Evolutionary conservation across 1,284 basidiomycete genomes (phyloP).

Genomic region (Hortiboletus rubellus): DNA sequence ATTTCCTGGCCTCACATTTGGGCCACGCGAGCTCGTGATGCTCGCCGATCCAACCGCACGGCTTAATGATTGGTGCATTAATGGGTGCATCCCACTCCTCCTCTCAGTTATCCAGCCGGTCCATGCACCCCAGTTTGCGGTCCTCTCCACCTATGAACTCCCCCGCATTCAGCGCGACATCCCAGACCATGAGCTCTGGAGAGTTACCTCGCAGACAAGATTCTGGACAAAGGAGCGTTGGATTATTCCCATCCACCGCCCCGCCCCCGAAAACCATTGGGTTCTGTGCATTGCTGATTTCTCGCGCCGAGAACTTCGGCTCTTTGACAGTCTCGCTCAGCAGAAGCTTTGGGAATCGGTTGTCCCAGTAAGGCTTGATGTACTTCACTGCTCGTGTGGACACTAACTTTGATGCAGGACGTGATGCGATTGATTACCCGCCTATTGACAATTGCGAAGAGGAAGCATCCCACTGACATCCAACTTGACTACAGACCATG

Average conservation of each 20-base stretch:
- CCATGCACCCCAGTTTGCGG: background rate
- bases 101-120: background rate
- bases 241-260: constrained; percentile 1
- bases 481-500: constrained; percentile 1
- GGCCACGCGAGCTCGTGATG: background rate
- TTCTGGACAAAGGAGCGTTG: background rate
- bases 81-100: background rate
- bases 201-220: background rate
- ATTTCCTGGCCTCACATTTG: background rate
- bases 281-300: background rate
- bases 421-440: background rate
- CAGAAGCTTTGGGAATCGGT: background rate
- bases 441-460: background rate
- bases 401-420: background rate
- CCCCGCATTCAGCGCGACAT: background rate
- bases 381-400: too few species aligned
- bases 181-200: background rate
- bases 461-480: background rate
- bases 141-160: background rate
- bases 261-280: background rate
- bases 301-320: background rate
- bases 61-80: background rate
- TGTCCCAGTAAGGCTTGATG: background rate
- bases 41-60: background rate
- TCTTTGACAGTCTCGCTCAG: constrained; percentile 6